Conservation (phyloP, 2,329 filamentous ascomycete species). For the Paecilomyces variotii region DNA sequence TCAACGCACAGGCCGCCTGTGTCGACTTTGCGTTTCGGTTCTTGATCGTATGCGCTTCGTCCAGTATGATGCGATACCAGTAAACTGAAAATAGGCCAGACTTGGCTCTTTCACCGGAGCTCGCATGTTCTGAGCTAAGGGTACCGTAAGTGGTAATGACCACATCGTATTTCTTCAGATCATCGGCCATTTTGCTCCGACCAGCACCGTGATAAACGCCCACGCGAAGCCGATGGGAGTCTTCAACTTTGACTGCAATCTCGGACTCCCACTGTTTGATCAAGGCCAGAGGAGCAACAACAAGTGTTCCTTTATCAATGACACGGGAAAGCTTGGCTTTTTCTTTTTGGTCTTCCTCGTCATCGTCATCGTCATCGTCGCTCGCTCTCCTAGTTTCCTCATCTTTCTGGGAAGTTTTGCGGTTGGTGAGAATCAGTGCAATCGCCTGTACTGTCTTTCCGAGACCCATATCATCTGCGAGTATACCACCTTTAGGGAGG, state of each 20-base stretch:
- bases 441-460: constrained; percentile 96
- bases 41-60: constrained; percentile 97
- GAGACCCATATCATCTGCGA: constrained; percentile 92
- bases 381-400: constrained; percentile 35
- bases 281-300: constrained; percentile 84
- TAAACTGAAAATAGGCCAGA: constrained; percentile 82
- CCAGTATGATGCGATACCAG: constrained; percentile 92
- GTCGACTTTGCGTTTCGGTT: constrained; percentile 95
- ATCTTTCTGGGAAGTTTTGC: constrained; percentile 51
- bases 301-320: constrained; percentile 72
- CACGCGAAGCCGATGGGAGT: constrained; percentile 64
- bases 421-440: constrained; percentile 75
- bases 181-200: constrained; percentile 68
- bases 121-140: constrained; percentile 78
- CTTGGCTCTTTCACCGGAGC: constrained; percentile 55
- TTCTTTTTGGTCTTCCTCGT: constrained; percentile 27
- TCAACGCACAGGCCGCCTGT: constrained; percentile 78
- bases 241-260: constrained; percentile 71
- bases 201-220: constrained; percentile 85
- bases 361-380: constrained; percentile 41
- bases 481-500: constrained; percentile 83
- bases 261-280: constrained; percentile 98
- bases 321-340: constrained; percentile 61
- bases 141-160: constrained; percentile 98
- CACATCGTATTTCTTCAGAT: constrained; percentile 80